These are phyloP conservation scores for Thozetella sp. DNA, from an alignment of 495 filamentous ascomycete genomes.

Conservation along the genomic window DNA sequence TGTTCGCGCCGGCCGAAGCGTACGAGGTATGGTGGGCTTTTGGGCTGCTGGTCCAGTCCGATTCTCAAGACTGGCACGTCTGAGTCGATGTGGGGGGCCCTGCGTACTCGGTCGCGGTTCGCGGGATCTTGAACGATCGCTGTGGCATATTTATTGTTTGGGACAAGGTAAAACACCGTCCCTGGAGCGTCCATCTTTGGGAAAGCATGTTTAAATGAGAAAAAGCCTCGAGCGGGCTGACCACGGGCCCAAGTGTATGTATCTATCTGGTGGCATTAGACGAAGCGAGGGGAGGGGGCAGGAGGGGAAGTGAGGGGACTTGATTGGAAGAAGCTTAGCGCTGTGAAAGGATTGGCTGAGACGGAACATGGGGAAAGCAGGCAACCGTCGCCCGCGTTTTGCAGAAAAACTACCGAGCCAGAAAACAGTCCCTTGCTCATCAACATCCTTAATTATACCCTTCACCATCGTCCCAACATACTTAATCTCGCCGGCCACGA, in stretches of 20 bases:
- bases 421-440: neutral
- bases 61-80: conserved; percentile 5
- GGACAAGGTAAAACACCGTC: conserved; percentile 9
- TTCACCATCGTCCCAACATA: neutral
- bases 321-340: neutral
- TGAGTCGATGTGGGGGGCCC: neutral
- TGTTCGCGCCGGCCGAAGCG: conserved; percentile 10
- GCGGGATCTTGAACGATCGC: conserved; percentile 8
- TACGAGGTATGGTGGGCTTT: conserved; percentile 12
- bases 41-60: conserved; percentile 8
- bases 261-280: neutral
- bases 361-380: neutral
- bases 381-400: neutral
- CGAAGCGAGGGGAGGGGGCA: neutral
- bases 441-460: neutral
- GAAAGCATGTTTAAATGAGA: conserved; percentile 6
- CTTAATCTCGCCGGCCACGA: neutral
- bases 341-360: neutral
- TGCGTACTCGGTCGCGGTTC: conserved; percentile 5
- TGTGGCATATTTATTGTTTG: conserved; percentile 7
- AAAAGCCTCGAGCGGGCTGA: conserved; percentile 4
- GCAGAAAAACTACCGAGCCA: too few species aligned
- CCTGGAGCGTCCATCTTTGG: conserved; percentile 8
- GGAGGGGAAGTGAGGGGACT: neutral
- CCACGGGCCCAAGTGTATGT: neutral